Evolutionary conservation across 1,284 basidiomycete species (phyloP), one percentile per base, ranked within the genome.

Genomic region (Tilletia horrida): DNA sequence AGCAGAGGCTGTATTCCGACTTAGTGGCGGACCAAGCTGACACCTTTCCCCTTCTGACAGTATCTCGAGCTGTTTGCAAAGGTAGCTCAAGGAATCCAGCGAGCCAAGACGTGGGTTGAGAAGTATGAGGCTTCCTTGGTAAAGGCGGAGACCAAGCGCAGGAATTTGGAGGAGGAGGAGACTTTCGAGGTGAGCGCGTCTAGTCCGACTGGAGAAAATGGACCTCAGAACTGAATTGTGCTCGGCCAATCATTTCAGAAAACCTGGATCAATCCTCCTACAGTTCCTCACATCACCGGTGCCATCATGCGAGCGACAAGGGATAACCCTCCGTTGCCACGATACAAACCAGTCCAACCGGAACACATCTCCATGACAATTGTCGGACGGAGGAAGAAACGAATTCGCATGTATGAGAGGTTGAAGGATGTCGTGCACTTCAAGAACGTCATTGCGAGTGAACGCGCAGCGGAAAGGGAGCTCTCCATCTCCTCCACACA

Each of bases 281-380:
- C 70, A 29, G 68, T 70, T n/a, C 65, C 76, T 9, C 74, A 70
- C 29, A 75, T 71, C 67, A 75, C 76, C 9, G 80, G 80, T 6
- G 75, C 80, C 0, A 67, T 81, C 29, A 48, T 81, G 18, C 71
- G 76, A 1, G 77, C 80, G 0, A 70, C 73, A 13, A 66, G 76
- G 48, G 78, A 62, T 66, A 80, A 80, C 62, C 66, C 68, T 9
- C 78, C 78, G 0, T 67, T 80, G 47, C 76, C 75, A 25, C 74
- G 80, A 6, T 80, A 77, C 75, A 78, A 78, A 61, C 79, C 79
- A 14, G 69, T 71, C 16, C 80, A 81, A 66, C 80, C 80, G 0
- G 55, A 65, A 2, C 42, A 44, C 7, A 69, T 81, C 52, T 76
- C 73, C 35, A 79, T 81, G 80, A 80, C 76, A 75, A 79, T 81